Percentiles rank a stretch among this genome's conserved stretches.
Conservation (phyloP, 257 asterid genomes). For the Primulina huaijiensis region DNA sequence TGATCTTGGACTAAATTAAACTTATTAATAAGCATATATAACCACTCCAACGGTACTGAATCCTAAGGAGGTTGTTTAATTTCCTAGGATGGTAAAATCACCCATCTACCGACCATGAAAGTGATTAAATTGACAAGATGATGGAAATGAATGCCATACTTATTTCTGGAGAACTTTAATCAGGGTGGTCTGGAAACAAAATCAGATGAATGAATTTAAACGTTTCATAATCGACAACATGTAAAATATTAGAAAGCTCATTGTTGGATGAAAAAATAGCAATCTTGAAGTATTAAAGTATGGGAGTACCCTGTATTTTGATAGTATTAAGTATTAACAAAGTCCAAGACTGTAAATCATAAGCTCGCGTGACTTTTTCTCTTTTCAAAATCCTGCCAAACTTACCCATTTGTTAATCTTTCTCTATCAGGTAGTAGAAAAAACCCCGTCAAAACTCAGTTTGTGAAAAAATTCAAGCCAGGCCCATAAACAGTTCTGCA, state of each 20-base stretch:
- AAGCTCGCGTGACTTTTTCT: background rate
- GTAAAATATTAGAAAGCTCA: background rate
- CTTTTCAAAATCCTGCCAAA: background rate
- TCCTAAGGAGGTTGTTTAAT: background rate
- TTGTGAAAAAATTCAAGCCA: background rate
- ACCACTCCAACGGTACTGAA: background rate
- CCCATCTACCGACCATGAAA: background rate
- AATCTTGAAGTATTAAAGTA: background rate
- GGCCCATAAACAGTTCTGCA: background rate
- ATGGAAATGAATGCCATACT: background rate
- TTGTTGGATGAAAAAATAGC: background rate
- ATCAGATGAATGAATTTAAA: background rate
- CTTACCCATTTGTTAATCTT: background rate
- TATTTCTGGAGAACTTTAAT: background rate
- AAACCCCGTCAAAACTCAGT: background rate
- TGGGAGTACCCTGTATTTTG: background rate
- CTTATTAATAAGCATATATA: background rate
- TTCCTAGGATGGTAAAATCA: background rate
- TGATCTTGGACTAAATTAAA: background rate
- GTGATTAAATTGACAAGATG: background rate
- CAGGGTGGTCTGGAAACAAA: background rate
- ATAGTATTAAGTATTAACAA: background rate
- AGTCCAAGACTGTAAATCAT: no score
- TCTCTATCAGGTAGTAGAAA: background rate
- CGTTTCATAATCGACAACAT: no score